A percentile compares a stretch with the other conserved stretches of the same genome.
These are phyloP conservation scores for Vararia minispora DNA, from an alignment of 768 basidiomycete species.

Conservation along the genomic window DNA sequence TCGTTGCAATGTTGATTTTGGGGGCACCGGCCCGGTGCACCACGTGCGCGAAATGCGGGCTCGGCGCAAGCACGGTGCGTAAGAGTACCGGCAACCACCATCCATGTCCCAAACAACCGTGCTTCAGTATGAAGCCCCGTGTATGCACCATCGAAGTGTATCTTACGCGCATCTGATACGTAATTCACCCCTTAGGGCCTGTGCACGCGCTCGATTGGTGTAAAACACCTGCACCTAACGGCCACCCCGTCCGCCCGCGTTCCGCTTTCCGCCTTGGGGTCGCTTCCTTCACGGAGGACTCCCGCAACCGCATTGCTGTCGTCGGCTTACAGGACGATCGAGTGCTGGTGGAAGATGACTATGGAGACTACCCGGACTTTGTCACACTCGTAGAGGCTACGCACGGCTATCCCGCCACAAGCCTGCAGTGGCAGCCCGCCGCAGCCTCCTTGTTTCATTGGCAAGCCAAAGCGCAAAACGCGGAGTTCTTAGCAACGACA, in stretches of 20 bases:
- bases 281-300: conserved; percentile 79
- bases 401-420: conserved; percentile 90
- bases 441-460: conserved; percentile 51
- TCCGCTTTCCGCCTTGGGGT: conserved; percentile 79
- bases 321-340: conserved; percentile 76
- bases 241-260: conserved; percentile 60
- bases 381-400: conserved; percentile 72
- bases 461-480: conserved; percentile 51
- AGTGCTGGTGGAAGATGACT: conserved; percentile 79
- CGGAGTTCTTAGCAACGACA: conserved; percentile 87
- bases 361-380: conserved; percentile 77
- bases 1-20: no score
- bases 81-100: background rate
- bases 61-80: no score
- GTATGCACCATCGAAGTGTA: conserved; percentile 32
- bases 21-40: no score
- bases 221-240: conserved; percentile 65
- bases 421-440: conserved; percentile 86
- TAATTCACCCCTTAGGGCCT: conserved; percentile 45
- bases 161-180: background rate
- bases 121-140: conserved; percentile 78
- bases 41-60: no score
- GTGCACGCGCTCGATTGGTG: conserved; percentile 85
- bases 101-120: conserved; percentile 60
- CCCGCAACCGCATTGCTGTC: conserved; percentile 70